A percentile compares a stretch with the other conserved stretches of the same genome.
Conservation (phyloP, 2,329 filamentous ascomycete species). For the Colletotrichum noveboracense region DNA sequence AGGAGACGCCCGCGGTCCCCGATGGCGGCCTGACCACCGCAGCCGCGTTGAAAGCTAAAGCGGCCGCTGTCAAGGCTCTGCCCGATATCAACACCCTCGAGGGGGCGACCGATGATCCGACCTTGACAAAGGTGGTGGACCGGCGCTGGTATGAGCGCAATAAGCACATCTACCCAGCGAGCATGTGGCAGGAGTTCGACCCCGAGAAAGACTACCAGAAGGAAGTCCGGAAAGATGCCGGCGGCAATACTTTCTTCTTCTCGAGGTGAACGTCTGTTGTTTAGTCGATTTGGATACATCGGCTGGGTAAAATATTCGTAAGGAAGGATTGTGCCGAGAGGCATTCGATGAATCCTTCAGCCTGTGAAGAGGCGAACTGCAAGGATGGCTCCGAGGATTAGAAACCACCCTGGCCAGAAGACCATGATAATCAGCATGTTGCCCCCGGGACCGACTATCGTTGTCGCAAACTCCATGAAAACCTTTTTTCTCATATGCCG, state of each 20-base stretch:
- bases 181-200: conserved; percentile 94
- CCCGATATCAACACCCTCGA: conserved; percentile 67
- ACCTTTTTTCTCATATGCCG: conserved; percentile 49
- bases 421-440: conserved; percentile 54
- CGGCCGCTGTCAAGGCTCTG: conserved; percentile 39
- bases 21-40: conserved; percentile 37
- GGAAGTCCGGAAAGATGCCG: conserved; percentile 79
- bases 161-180: conserved; percentile 98
- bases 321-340: neutral
- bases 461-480: conserved; percentile 56
- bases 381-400: conserved; percentile 44
- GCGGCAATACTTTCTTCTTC: conserved; percentile 95
- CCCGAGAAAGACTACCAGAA: conserved; percentile 83
- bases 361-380: conserved; percentile 37
- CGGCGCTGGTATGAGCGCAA: conserved; percentile 96
- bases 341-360: conserved; percentile 27
- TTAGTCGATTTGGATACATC: neutral
- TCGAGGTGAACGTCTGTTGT: conserved; percentile 41
- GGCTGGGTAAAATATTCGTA: neutral
- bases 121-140: conserved; percentile 91
- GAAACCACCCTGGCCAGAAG: conserved; percentile 64
- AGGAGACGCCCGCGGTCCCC: conserved; percentile 17
- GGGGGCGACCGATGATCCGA: conserved; percentile 78
- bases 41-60: conserved; percentile 39
- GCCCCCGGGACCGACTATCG: conserved; percentile 54